phyloP scores from a whole-genome alignment of 352 stramenopile species.

The Phytopythium oedochilum region DNA sequence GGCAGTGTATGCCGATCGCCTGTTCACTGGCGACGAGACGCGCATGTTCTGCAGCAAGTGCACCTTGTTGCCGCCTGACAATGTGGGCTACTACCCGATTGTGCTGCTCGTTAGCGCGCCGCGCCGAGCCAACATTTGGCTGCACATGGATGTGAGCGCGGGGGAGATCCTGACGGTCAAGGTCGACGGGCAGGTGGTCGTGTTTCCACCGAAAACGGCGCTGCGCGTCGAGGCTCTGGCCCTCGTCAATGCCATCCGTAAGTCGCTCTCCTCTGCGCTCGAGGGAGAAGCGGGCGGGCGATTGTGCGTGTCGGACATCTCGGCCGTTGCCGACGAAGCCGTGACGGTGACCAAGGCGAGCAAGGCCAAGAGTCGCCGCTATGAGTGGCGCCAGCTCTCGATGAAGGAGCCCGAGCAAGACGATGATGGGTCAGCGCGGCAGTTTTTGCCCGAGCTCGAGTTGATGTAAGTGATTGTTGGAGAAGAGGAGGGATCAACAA shows the following conservation, averaged over 20 bases:
- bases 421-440: conserved; percentile 13
- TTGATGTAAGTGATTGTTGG: conserved; percentile 8
- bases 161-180: conserved; percentile 62
- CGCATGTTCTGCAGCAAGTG: conserved; percentile 78
- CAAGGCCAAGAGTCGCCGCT: conserved; percentile 29
- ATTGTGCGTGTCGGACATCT: conserved; percentile 28
- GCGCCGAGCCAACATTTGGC: conserved; percentile 49
- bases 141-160: conserved; percentile 41
- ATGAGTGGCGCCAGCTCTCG: conserved; percentile 46
- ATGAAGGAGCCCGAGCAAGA: conserved; percentile 29
- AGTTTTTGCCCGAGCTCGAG: conserved; percentile 34
- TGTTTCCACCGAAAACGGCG: conserved; percentile 40
- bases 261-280: conserved; percentile 48
- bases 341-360: conserved; percentile 35
- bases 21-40: conserved; percentile 76
- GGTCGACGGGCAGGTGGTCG: conserved; percentile 46
- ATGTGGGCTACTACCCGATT: conserved; percentile 54
- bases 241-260: conserved; percentile 43
- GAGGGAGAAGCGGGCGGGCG: conserved; percentile 24
- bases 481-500: no score
- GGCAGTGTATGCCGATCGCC: conserved; percentile 62
- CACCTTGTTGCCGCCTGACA: conserved; percentile 62
- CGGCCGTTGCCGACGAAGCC: conserved; percentile 41
- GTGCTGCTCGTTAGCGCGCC: conserved; percentile 44
- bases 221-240: conserved; percentile 33